Percentiles rank a stretch among this genome's conserved stretches.
Conservation (phyloP, 257 asterid species). For the Lycium ferocissimum region DNA sequence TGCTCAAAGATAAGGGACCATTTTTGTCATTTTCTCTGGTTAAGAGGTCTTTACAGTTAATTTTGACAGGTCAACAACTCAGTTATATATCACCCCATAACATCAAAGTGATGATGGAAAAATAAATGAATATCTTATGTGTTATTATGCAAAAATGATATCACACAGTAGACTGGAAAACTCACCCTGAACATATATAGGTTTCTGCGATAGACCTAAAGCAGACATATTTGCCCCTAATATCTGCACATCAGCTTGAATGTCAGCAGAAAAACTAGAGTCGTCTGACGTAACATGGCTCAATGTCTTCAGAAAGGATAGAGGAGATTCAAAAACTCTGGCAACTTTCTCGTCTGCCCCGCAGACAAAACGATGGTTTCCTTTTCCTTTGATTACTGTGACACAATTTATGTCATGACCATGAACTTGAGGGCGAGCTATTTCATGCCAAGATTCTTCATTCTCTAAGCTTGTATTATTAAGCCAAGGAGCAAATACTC, state of each 20-base stretch:
- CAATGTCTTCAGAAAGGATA: constrained; percentile 86
- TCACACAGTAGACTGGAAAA: not conserved
- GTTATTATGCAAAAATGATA: not conserved
- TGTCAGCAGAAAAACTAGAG: constrained; percentile 54
- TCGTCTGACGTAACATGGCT: constrained; percentile 57
- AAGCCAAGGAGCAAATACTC: constrained; percentile 84
- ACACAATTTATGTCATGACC: constrained; percentile 96
- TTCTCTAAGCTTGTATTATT: constrained; percentile 45
- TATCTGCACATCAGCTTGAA: constrained; percentile 72
- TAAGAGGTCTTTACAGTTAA: not conserved
- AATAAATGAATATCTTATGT: not conserved
- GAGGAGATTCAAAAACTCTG: constrained; percentile 94
- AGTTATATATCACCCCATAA: not conserved
- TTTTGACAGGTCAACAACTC: not conserved
- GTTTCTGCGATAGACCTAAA: constrained; percentile 95
- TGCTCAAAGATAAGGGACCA: no score
- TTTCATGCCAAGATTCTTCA: constrained; percentile 89
- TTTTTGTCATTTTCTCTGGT: no score
- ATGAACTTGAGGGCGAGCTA: constrained; percentile 98
- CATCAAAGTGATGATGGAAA: constrained; percentile 19
- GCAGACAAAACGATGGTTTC: constrained; percentile 87
- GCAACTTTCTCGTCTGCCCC: constrained; percentile 98
- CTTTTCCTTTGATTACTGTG: constrained; percentile 72
- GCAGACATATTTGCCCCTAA: constrained; percentile 99
- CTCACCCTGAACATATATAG: constrained; percentile 86